Evolutionary conservation across 805 yeast species (phyloP).

Genomic region (Suhomyces sp.): DNA sequence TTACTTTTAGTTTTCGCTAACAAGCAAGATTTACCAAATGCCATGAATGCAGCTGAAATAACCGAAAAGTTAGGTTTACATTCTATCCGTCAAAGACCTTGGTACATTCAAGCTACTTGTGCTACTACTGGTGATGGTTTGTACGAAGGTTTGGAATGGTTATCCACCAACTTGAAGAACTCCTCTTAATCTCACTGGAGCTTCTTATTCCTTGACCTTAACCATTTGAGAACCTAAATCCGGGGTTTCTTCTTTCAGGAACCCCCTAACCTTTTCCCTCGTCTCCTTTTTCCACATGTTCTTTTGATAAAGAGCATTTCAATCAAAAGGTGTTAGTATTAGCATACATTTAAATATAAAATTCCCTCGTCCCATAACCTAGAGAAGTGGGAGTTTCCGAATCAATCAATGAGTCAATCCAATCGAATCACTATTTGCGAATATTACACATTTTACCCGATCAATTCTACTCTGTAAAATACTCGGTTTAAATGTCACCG

Average conservation of each 20-base stretch:
- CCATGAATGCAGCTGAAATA: conserved; percentile 44
- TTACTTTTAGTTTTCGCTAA: conserved; percentile 40
- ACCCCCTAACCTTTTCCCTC: neutral
- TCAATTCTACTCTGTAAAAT: conserved; percentile 3
- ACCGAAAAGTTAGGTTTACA: conserved; percentile 48
- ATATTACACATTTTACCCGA: neutral
- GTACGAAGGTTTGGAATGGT: conserved; percentile 39
- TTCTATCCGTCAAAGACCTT: conserved; percentile 96
- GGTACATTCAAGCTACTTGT: conserved; percentile 99
- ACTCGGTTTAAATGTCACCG: neutral
- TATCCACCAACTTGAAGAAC: conserved; percentile 32
- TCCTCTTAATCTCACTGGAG: conserved; percentile 9
- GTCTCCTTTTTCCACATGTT: neutral
- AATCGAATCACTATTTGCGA: neutral
- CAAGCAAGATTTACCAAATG: conserved; percentile 44
- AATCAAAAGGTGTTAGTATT: conserved; percentile 3
- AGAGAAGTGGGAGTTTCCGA: neutral
- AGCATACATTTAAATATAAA: conserved; percentile 5
- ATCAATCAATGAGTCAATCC: neutral
- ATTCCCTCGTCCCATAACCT: neutral
- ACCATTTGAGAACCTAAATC: neutral
- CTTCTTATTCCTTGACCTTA: neutral
- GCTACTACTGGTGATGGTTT: conserved; percentile 77
- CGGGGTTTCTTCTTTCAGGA: neutral
- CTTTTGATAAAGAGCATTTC: neutral